Conservation (phyloP, 495 filamentous ascomycete species). For the Trypethelium eluteriae region DNA sequence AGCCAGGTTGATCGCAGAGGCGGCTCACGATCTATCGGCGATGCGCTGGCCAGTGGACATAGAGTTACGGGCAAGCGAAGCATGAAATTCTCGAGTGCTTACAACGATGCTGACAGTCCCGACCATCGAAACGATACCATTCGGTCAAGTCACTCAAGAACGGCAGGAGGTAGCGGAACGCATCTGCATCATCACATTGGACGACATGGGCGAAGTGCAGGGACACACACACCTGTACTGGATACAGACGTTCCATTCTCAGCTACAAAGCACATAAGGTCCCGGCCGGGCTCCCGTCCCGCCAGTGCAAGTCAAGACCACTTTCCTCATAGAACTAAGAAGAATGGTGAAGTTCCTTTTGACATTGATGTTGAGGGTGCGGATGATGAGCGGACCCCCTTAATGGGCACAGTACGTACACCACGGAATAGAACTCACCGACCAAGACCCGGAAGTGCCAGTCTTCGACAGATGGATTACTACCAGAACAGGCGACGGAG, state of each 20-base stretch:
- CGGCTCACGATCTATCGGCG: slow-evolving; percentile 52
- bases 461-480: slow-evolving; percentile 65
- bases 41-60: slow-evolving; percentile 57
- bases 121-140: slow-evolving; percentile 27
- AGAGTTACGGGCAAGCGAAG: slow-evolving; percentile 74
- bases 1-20: slow-evolving; percentile 62
- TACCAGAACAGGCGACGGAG: slow-evolving; percentile 60
- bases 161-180: slow-evolving; percentile 49
- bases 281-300: slow-evolving; percentile 33
- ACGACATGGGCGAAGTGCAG: slow-evolving; percentile 55
- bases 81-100: slow-evolving; percentile 95
- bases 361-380: slow-evolving; percentile 69
- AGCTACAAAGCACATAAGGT: neutral
- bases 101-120: slow-evolving; percentile 41
- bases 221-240: slow-evolving; percentile 61
- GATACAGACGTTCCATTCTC: slow-evolving; percentile 68
- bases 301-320: slow-evolving; percentile 36
- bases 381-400: slow-evolving; percentile 84
- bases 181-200: slow-evolving; percentile 62
- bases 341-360: slow-evolving; percentile 48
- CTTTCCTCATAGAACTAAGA: slow-evolving; percentile 33
- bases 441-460: slow-evolving; percentile 50
- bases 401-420: slow-evolving; percentile 60
- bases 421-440: slow-evolving; percentile 51
- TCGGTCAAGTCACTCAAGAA: slow-evolving; percentile 46